Evolutionary conservation across 2,329 filamentous ascomycete species (phyloP), one percentile per base, ranked within the genome.

Genomic region (Pseudocercospora cruenta): DNA sequence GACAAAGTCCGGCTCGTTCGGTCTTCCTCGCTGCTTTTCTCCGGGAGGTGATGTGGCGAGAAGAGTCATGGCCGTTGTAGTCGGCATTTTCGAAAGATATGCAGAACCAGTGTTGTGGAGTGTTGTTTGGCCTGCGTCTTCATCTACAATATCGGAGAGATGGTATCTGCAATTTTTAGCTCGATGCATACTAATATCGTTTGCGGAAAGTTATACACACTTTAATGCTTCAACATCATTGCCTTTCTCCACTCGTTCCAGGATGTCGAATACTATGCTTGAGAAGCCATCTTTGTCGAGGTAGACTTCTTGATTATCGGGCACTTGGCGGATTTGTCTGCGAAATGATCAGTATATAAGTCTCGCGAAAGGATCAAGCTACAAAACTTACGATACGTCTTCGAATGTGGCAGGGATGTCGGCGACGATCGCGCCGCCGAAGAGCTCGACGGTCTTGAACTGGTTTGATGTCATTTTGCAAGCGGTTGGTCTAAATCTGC

Each of bases 301-400:
- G 82, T 89, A 97, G 72, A 97, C 91, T 83, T 97, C 94, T 82
- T 98, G 94, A 79, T 96, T 91, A 77, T 94, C 90, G 59, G 91
- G 91, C 4, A 94, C 88, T 80, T 93, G 86, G 69, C 91, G 88
- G 72, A 93, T 85, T 62, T 86, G 85, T 81, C 90, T 92, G 70
- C 66, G 53, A 12, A 14, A 45, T 19, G n/a, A 58, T 28, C 19
- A 24, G 51, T 19, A 33, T 26, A 26, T 31, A 26, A 62, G 31
- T 53, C 12, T 33, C 59, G 28, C 14, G 47, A 21, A 54, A 7
- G 14, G 39, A 43, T 43, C 36, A n/a, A 28, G 31, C 28, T 57
- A 39, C 10, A 39, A 60, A 45, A 73, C 79, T 69, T 81, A 92
- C 91, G 90, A 92, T 65, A 92, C 89, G 74, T 94, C 91, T 71